Percentiles rank a stretch among this genome's conserved stretches.
These are phyloP conservation scores for Mallotus nudiflorus DNA, from an alignment of 345 rosid species.

Conservation along the genomic window DNA sequence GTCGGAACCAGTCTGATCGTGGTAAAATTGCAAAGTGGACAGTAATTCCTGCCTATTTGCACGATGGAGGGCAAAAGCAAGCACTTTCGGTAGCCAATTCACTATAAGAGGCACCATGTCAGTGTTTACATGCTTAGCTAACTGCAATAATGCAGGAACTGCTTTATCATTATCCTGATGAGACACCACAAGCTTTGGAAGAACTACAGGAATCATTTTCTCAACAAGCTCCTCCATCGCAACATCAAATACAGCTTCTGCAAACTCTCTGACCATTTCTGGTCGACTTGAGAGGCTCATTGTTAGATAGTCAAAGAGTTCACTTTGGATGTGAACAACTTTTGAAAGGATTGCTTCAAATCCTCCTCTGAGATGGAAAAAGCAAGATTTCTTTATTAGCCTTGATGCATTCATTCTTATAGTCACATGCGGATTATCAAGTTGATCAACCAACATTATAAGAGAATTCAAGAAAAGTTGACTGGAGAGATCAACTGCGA, in stretches of 20 bases:
- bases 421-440: conserved; percentile 65
- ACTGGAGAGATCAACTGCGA: conserved; percentile 60
- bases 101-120: conserved; percentile 74
- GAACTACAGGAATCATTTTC: conserved; percentile 80
- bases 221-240: conserved; percentile 65
- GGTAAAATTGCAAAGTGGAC: conserved; percentile 80
- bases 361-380: conserved; percentile 78
- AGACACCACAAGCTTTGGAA: conserved; percentile 90
- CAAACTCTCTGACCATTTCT: conserved; percentile 74
- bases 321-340: conserved; percentile 55
- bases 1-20: conserved; percentile 74
- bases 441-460: conserved; percentile 80
- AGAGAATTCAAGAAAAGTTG: conserved; percentile 65
- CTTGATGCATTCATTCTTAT: conserved; percentile 72
- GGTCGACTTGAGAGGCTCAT: conserved; percentile 63
- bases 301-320: conserved; percentile 67
- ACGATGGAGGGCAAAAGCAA: conserved; percentile 84
- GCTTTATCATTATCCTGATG: conserved; percentile 66
- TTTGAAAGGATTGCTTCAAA: conserved; percentile 56
- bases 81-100: conserved; percentile 90
- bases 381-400: conserved; percentile 68
- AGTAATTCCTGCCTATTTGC: conserved; percentile 58
- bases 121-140: conserved; percentile 70
- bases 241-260: conserved; percentile 82
- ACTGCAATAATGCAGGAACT: conserved; percentile 52